Conservation (phyloP, 306 rosid genomes). For the Prunus davidiana region DNA sequence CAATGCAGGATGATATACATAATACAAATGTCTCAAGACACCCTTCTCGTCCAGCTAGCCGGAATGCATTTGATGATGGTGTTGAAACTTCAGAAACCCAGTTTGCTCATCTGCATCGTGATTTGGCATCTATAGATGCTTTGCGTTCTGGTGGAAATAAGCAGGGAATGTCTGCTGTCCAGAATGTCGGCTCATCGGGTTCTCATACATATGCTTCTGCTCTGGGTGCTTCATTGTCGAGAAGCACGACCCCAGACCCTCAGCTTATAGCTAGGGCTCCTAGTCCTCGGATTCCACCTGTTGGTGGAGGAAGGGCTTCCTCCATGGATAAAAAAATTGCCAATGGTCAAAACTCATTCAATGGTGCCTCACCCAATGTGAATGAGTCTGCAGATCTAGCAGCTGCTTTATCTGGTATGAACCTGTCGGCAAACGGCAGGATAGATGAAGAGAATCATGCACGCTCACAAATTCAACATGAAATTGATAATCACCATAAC, state of each 20-base stretch:
- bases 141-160: conserved; percentile 47
- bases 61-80: conserved; percentile 79
- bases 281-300: conserved; percentile 80
- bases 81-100: conserved; percentile 65
- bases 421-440: conserved; percentile 53
- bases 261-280: conserved; percentile 78
- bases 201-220: conserved; percentile 86
- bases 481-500: conserved; percentile 50
- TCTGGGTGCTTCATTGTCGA: conserved; percentile 73
- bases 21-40: conserved; percentile 38
- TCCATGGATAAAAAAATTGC: conserved; percentile 59
- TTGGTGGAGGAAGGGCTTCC: conserved; percentile 65
- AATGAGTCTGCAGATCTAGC: conserved; percentile 69
- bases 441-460: conserved; percentile 54
- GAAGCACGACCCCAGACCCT: conserved; percentile 91
- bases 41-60: conserved; percentile 87
- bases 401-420: conserved; percentile 78
- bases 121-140: conserved; percentile 41
- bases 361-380: conserved; percentile 46
- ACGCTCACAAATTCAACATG: conserved; percentile 59
- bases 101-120: conserved; percentile 50
- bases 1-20: conserved; percentile 39
- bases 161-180: conserved; percentile 57
- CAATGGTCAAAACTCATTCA: conserved; percentile 45
- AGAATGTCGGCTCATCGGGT: conserved; percentile 44